Conservation (phyloP, 306 rosid genomes). For the Trifolium dubium region DNA sequence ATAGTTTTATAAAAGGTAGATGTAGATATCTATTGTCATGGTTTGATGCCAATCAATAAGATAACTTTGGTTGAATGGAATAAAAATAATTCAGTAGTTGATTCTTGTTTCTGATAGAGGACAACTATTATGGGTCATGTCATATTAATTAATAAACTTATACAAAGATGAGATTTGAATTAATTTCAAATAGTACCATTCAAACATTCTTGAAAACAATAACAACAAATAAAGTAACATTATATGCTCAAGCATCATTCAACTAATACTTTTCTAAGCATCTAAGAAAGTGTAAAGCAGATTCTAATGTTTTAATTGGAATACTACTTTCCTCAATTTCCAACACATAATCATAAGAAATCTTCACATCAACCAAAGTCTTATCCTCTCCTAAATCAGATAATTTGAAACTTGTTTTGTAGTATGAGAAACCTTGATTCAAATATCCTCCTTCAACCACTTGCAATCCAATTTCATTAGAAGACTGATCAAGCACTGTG, state of each 20-base stretch:
- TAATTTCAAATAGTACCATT: not conserved
- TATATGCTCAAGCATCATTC: not conserved
- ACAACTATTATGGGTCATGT: not conserved
- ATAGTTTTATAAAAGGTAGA: not conserved
- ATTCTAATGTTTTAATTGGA: slow-evolving; percentile 35
- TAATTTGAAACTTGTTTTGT: slow-evolving; percentile 54
- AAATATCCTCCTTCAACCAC: slow-evolving; percentile 61
- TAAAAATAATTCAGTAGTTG: not conserved
- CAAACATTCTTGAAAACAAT: not conserved
- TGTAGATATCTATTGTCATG: not conserved
- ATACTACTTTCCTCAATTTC: slow-evolving; percentile 26
- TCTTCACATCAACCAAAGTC: slow-evolving; percentile 54
- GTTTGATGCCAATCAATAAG: slow-evolving; percentile 20
- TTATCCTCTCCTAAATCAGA: slow-evolving; percentile 34
- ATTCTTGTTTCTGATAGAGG: not conserved
- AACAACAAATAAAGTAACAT: too few relatives aligned
- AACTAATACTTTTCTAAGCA: slow-evolving; percentile 10
- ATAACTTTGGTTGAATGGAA: slow-evolving; percentile 23
- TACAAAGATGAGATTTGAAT: not conserved
- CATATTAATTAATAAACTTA: slow-evolving; percentile 3
- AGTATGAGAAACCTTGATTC: slow-evolving; percentile 57
- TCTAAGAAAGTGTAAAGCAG: slow-evolving; percentile 32
- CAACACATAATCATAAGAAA: slow-evolving; percentile 49
- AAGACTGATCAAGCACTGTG: slow-evolving; percentile 51
- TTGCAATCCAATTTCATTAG: slow-evolving; percentile 51